Base-by-base conservation (phyloP, 345 rosid species). In the Ceriops decandra region DNA sequence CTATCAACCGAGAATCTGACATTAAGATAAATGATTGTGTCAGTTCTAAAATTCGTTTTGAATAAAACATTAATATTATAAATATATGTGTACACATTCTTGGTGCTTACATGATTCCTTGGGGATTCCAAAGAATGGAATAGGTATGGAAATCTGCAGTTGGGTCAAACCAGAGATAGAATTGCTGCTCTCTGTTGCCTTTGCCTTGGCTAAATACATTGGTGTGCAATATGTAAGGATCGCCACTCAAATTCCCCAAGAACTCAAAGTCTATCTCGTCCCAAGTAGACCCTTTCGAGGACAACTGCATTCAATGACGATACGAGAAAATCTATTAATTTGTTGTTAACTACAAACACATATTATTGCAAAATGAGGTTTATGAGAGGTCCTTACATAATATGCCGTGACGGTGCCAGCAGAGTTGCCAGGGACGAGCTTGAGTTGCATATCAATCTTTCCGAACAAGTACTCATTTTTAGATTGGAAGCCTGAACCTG, bases 241-340 rank as follows among this genome's bases (percentile, higher is more conserved):
- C 86, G 0, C 90, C 88, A 68, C 82, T 80, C 26, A 80, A 68
- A 62, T 86, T 86, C 24, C 88, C 90, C 78, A 88, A 71, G 79
- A 88, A 88, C 69, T 88, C 90, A 3, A 84, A 88, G 72, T 86
- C 90, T 52, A 88, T 86, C 76, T 86, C 93, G 61, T 88, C 90
- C 85, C 90, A 85, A 2, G 84, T 64, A 10, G 87, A 75, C 58
- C 89, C 93, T 67, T 80, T 68, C 0, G 90, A 88, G 17, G 82
- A 75, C 52, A 88, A 70, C 88, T 85, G 74, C 70, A 71, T 42
- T 13, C 1, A 8, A 66, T 52, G 11, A 22, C 17, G n/a, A 66
- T 6, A 2, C 1, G n/a, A 53, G 10, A 52, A 20, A 53, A 20
- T 24, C 4, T 20, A 53, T 53, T n/a, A 53, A 24, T 21, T 53